Evolutionary conservation across 2,329 filamentous ascomycete species (phyloP), one percentile per base, ranked within the genome.

Genomic region (Fusarium praegraminearum): DNA sequence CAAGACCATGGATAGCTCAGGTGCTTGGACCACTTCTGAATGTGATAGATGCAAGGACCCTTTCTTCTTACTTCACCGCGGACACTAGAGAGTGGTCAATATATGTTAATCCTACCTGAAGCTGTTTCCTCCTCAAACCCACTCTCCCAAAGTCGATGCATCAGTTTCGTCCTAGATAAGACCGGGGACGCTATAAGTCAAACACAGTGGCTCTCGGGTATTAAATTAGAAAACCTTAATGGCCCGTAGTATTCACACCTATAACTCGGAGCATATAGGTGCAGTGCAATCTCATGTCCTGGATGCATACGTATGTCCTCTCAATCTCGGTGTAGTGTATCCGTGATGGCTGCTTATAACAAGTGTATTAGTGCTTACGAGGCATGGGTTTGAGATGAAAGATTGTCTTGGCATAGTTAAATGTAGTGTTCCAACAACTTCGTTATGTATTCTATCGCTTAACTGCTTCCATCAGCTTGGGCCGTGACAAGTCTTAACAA

Each of bases 361-460:
- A 24, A 41, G 44, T 43, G 59, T 45, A 38, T 64, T 64, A 50
- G 44, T 40, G 30, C 24, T 28, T 36, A 33, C 38, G 28, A 41
- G 28, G n/a, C 62, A 58, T 65, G 60, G 44, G n/a, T 40, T 51
- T 45, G 28, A 41, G 51, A 65, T 65, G 60, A 45, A 54, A 65
- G 26, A 46, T 58, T 40, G 10, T 57, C 61, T 64, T 64, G 36
- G 46, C 56, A 46, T 45, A 46, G 20, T 52, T 24, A 36, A 30
- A 26, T 45, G 11, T 11, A 22, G 57, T 40, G 13, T 28, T 45
- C 18, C 15, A 45, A 46, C n/a, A 12, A 30, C 33, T 51, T 65
- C 28, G 36, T 58, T 46, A 18, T 22, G 24, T 65, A 28, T 33
- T 44, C 26, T 24, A 40, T 33, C 33, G 28, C 12, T 16, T 32